Evolutionary conservation across 1,139 yeast species (phyloP).

Genomic region (Spathaspora sp.): DNA sequence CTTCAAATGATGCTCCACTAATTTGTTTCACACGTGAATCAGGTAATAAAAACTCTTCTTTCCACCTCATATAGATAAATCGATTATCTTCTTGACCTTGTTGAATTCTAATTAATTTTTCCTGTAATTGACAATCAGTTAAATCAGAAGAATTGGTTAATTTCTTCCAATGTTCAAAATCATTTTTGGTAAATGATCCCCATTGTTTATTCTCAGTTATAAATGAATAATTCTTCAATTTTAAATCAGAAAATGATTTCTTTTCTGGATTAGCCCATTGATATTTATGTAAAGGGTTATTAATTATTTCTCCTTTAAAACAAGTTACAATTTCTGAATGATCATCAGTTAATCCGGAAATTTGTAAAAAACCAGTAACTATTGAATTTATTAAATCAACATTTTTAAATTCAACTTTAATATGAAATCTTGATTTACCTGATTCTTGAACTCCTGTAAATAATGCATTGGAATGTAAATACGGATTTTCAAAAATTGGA

Average conservation of each 20-base stretch:
- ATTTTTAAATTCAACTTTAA: constrained; percentile 67
- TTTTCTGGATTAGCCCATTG: constrained; percentile 19
- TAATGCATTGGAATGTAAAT: constrained; percentile 61
- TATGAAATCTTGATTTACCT: constrained; percentile 66
- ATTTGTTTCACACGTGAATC: constrained; percentile 69
- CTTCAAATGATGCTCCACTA: constrained; percentile 87
- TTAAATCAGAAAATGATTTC: constrained; percentile 14
- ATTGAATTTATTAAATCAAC: constrained; percentile 63
- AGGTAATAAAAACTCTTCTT: constrained; percentile 82
- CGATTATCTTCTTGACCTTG: constrained; percentile 29
- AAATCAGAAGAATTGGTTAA: constrained; percentile 48
- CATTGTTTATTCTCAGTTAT: constrained; percentile 46
- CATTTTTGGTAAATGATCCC: constrained; percentile 68
- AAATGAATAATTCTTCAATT: constrained; percentile 31
- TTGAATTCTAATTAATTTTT: constrained; percentile 31
- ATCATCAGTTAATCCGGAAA: constrained; percentile 73
- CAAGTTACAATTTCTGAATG: constrained; percentile 82
- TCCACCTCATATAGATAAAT: constrained; percentile 89
- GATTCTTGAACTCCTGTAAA: constrained; percentile 75
- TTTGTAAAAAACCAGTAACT: constrained; percentile 76
- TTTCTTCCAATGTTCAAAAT: constrained; percentile 83
- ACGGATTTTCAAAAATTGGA: constrained; percentile 29
- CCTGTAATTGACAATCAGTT: constrained; percentile 25
- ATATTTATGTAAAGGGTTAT: constrained; percentile 42
- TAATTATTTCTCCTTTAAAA: constrained; percentile 83